These are phyloP conservation scores for Prunus yedoensis DNA, from an alignment of 331 rosid species.

Conservation along the genomic window DNA sequence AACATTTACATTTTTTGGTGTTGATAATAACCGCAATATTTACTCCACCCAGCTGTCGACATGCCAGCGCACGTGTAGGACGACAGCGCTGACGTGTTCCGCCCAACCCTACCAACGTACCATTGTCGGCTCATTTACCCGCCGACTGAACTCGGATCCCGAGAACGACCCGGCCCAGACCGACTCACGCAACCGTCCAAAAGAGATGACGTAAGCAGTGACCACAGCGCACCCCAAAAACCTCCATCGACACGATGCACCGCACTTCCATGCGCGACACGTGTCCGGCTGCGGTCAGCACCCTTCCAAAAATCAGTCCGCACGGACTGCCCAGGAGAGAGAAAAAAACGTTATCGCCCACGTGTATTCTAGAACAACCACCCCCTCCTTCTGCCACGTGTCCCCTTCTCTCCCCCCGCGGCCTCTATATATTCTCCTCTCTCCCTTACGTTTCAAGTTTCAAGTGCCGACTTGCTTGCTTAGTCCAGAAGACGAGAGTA, in stretches of 20 bases:
- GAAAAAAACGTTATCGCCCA: slow-evolving; percentile 52
- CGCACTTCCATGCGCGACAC: slow-evolving; percentile 40
- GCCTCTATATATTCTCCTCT: slow-evolving; percentile 51
- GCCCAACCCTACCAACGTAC: slow-evolving; percentile 20
- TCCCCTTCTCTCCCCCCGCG: background rate
- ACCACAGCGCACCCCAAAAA: slow-evolving; percentile 57
- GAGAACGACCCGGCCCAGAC: slow-evolving; percentile 26
- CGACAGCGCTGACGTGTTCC: slow-evolving; percentile 24
- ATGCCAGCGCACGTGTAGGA: slow-evolving; percentile 22
- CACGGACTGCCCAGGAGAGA: slow-evolving; percentile 5
- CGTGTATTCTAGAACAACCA: slow-evolving; percentile 57
- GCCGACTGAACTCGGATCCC: slow-evolving; percentile 44
- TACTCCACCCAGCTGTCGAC: background rate
- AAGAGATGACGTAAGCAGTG: slow-evolving; percentile 79
- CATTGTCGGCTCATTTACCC: slow-evolving; percentile 17
- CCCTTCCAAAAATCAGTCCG: background rate
- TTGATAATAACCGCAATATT: background rate
- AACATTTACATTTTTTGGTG: no score
- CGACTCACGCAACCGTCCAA: slow-evolving; percentile 55
- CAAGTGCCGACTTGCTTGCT: slow-evolving; percentile 52
- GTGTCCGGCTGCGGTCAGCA: slow-evolving; percentile 37
- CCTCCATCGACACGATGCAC: slow-evolving; percentile 44
- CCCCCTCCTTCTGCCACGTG: slow-evolving; percentile 47
- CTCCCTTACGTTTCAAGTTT: slow-evolving; percentile 60
- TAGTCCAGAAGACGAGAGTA: background rate